phyloP scores from a whole-genome alignment of 2,329 filamentous ascomycete species.

The Rhynchosporium agropyri region DNA sequence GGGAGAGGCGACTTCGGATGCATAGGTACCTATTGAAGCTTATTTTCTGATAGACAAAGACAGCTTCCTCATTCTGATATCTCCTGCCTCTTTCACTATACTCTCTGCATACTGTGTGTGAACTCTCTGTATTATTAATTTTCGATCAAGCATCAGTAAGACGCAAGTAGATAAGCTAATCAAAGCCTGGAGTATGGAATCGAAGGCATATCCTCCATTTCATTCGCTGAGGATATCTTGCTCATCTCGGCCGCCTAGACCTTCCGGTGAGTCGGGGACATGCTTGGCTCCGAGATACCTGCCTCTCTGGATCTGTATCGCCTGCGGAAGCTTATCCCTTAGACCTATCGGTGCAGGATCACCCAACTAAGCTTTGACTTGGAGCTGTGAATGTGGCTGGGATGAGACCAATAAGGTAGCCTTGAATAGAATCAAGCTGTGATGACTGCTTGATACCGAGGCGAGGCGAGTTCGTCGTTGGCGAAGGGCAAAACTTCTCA shows the following conservation, averaged over 20 bases:
- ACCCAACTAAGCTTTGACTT: background rate
- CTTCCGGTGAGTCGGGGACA: background rate
- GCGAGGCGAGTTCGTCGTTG: background rate
- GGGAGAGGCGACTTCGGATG: too few relatives aligned
- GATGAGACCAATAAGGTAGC: background rate
- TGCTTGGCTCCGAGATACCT: slow-evolving; percentile 12
- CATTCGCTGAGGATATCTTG: background rate
- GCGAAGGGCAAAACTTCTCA: background rate
- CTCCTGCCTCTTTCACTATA: background rate
- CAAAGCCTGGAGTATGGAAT: background rate
- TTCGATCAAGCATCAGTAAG: too few relatives aligned
- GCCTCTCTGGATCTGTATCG: slow-evolving; percentile 8
- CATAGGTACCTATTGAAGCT: background rate
- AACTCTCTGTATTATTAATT: too few relatives aligned
- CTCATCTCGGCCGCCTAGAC: background rate
- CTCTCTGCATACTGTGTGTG: background rate
- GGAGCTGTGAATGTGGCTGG: background rate
- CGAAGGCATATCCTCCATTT: background rate
- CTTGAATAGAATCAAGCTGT: background rate
- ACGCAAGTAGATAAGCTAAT: too few relatives aligned
- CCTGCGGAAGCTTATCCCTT: background rate
- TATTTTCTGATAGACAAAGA: background rate
- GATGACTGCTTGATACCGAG: background rate
- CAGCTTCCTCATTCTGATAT: background rate
- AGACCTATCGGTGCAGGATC: slow-evolving; percentile 2